Percentiles rank a stretch among this genome's conserved stretches.
These are phyloP conservation scores for Fraxinus dipetala DNA, from an alignment of 305 asterid genomes.

Conservation along the genomic window DNA sequence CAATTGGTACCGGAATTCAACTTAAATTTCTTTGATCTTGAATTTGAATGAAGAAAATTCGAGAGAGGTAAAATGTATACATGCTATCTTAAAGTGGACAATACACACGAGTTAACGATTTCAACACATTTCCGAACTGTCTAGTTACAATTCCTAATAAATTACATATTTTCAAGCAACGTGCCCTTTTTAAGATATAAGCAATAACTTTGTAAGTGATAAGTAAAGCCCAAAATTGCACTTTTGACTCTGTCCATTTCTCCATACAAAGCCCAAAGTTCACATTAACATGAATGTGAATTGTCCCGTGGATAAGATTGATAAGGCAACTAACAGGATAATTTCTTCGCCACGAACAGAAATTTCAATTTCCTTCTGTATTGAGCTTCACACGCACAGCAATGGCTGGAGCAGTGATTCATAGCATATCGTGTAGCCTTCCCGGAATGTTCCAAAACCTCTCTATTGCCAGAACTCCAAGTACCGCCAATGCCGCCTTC, in stretches of 20 bases:
- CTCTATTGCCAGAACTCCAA: conserved; percentile 38
- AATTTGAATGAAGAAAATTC: no score
- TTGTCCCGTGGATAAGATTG: conserved; percentile 9
- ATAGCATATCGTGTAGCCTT: conserved; percentile 46
- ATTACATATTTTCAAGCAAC: background rate
- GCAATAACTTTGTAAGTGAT: background rate
- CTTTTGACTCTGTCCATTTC: background rate
- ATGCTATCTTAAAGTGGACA: background rate
- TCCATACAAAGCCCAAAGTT: background rate
- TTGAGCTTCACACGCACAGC: background rate
- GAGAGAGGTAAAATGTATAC: background rate
- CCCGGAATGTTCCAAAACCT: conserved; percentile 45
- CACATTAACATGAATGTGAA: background rate
- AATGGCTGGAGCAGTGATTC: conserved; percentile 49
- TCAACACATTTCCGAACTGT: background rate
- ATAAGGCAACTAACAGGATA: background rate
- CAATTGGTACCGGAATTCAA: no score
- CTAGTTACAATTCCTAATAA: background rate
- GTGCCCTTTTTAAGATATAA: background rate
- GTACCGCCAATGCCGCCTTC: conserved; percentile 27
- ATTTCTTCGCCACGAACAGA: conserved; percentile 14
- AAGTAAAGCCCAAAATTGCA: background rate
- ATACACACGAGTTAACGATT: background rate
- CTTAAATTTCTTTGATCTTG: background rate
- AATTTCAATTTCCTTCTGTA: background rate